These are phyloP conservation scores for Hygrophoropsis aurantiaca DNA, from an alignment of 768 basidiomycete species.

Conservation along the genomic window DNA sequence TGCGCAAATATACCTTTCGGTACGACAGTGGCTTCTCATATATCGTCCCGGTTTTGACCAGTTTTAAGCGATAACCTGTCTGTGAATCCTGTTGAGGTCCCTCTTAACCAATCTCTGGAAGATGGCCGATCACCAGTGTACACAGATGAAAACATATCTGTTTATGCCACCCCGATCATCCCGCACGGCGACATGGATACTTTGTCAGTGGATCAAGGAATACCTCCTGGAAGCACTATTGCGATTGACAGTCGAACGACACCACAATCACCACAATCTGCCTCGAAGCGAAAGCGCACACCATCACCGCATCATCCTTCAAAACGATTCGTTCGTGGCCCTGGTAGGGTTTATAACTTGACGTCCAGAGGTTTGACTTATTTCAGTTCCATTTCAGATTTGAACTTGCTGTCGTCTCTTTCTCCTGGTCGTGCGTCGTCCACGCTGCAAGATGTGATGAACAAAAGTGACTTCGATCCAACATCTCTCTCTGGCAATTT, in stretches of 20 bases:
- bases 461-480: constrained; percentile 25
- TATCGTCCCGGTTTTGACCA: neutral
- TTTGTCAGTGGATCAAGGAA: neutral
- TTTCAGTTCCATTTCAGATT: neutral
- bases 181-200: constrained; percentile 2
- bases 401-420: neutral
- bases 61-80: constrained; percentile 47
- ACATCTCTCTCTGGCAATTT: constrained; percentile 37
- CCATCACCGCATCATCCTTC: constrained; percentile 36
- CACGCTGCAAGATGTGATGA: constrained; percentile 22
- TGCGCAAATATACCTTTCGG: constrained; percentile 70
- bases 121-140: constrained; percentile 46
- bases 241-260: too few species aligned
- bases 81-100: constrained; percentile 46
- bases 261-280: too few species aligned
- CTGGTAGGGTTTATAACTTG: neutral
- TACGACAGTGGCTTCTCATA: constrained; percentile 28
- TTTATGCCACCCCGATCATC: constrained; percentile 59
- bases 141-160: constrained; percentile 60
- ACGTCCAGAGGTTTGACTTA: neutral
- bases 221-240: too few species aligned
- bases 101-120: constrained; percentile 20
- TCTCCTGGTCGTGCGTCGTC: neutral
- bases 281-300: constrained; percentile 45
- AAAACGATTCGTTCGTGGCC: constrained; percentile 26